Base-by-base conservation (phyloP, 805 yeast genomes). In the Wickerhamomyces ciferrii region DNA sequence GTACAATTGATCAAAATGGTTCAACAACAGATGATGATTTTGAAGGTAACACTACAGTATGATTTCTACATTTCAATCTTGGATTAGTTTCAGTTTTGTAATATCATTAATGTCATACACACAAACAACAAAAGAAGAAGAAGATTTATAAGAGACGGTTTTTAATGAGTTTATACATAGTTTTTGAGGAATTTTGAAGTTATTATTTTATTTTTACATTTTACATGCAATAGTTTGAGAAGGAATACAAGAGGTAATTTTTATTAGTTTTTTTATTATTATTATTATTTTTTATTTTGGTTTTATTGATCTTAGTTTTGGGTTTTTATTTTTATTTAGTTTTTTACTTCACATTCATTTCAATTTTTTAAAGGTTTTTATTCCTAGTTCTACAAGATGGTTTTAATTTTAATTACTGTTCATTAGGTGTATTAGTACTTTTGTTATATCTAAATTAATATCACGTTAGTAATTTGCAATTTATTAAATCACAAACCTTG, bases 11-110 rank as follows among this genome's bases (percentile, higher is more conserved):
- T 5, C 42, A 39, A 9, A 32, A 32, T 18, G 31, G 42, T 10
- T 32, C 37, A 17, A 24, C 42, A 7, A 45, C 48, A 6, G 48
- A 45, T 42, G 45, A 45, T 24, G 48, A 45, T 10, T 14, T 19
- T 11, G 48, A 45, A 11, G 45, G 44, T 5, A 42, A 45, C 20
- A 21, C 34, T 17, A 42, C 48, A 15, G 41, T 45, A 13, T 45
- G 23, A 45, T 35, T 11, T 15, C 10, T 24, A 24, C n/a, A n/a
- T n/a, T n/a, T n/a, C n/a, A n/a, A n/a, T n/a, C n/a, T n/a, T n/a
- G n/a, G n/a, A n/a, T n/a, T n/a, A n/a, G n/a, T n/a, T n/a, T n/a
- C n/a, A n/a, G n/a, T n/a, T n/a, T n/a, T n/a, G n/a, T n/a, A n/a
- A n/a, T n/a, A n/a, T n/a, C n/a, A n/a, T n/a, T n/a, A n/a, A n/a